Evolutionary conservation across 2,329 filamentous ascomycete species (phyloP), one percentile per base, ranked within the genome.

Genomic region (Microdochium paspali): DNA sequence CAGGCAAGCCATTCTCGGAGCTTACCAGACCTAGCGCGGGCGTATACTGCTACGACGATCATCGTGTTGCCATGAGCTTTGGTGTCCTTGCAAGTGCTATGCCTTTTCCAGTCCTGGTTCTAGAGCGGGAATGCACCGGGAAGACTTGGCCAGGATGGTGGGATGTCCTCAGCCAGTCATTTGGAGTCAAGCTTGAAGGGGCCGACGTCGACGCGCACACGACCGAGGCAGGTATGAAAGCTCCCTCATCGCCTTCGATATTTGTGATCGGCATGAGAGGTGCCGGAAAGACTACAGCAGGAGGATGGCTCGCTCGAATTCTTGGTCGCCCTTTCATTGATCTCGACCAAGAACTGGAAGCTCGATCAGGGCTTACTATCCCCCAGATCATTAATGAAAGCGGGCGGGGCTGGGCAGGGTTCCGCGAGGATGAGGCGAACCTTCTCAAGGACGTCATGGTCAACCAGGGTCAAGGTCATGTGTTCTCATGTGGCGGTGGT

Each of bases 141-240:
- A 98, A 98, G 74, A 98, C 93, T 2, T 98, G 93, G 93, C 93
- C 93, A 0, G 93, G 91, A 10, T 98, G 93, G 89, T 98, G 93
- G 93, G 93, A 98, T 65, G 81, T 84, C 18, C 69, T 97, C 48
- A 83, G 84, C 21, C 81, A 86, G 55, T 78, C 80, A 13, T 98
- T 96, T 71, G 75, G 82, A 28, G 86, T 87, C 24, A 68, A 76
- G 24, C 71, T 97, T n/a, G 78, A 84, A 50, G 93, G 93, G 12
- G 79, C 84, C 30, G 89, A 94, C 56, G 63, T 66, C 6, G 57
- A 60, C 15, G 50, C 53, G 3, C 44, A 50, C 4, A 51, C 61
- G 39, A 50, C 58, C 25, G 61, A 62, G 32, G 59, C 56, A 47
- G 50, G 55, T 60, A 46, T 64, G 64, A 49, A 71, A 67, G 51